Conservation (phyloP, 495 filamentous ascomycete species). For the Neurospora sp. region DNA sequence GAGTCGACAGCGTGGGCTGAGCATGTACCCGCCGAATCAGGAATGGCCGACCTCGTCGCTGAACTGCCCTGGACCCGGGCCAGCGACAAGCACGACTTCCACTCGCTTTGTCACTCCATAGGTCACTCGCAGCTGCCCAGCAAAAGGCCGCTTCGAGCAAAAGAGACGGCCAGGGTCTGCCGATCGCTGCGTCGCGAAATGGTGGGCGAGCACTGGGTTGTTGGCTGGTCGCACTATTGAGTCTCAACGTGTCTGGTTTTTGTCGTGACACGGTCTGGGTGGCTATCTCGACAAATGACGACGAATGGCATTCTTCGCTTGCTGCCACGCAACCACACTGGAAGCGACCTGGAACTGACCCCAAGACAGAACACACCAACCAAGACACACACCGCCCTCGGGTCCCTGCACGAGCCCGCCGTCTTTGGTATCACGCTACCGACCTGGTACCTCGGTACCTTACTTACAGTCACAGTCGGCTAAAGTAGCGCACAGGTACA, state of each 20-base stretch:
- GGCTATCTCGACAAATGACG: slow-evolving; percentile 10
- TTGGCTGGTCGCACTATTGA: neutral
- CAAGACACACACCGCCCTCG: neutral
- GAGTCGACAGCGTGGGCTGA: neutral
- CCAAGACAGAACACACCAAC: neutral
- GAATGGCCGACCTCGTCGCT: neutral
- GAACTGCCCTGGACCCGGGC: neutral
- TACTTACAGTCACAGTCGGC: neutral
- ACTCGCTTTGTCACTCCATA: neutral
- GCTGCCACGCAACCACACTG: slow-evolving; percentile 12
- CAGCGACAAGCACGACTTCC: neutral
- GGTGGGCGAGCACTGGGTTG: slow-evolving; percentile 16
- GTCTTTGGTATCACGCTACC: neutral
- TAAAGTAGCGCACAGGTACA: neutral
- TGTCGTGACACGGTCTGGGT: slow-evolving; percentile 10
- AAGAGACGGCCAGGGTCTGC: slow-evolving; percentile 6
- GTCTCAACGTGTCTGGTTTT: slow-evolving; percentile 3
- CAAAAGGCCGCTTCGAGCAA: neutral
- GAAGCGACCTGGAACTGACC: neutral
- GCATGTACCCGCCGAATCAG: neutral
- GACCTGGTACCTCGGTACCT: neutral
- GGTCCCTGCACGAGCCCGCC: neutral
- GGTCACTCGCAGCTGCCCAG: neutral
- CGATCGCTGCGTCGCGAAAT: slow-evolving; percentile 9
- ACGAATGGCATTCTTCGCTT: slow-evolving; percentile 17